Conservation (phyloP, 768 basidiomycete species). For the Calvatia gigantea region DNA sequence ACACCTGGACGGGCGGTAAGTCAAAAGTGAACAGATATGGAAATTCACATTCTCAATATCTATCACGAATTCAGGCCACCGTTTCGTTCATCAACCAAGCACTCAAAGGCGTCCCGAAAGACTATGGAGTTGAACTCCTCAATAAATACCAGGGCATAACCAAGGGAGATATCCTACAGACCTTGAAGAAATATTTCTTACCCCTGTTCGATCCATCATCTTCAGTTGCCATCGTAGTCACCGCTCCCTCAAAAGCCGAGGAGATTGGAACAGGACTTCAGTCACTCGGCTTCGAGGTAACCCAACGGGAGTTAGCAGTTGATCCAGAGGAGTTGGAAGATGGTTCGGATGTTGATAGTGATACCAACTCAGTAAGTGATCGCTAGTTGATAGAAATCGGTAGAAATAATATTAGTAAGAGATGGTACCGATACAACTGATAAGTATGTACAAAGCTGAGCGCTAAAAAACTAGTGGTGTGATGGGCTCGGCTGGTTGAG, state of each 20-base stretch:
- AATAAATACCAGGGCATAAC: slow-evolving; percentile 78
- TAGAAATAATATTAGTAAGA: not conserved
- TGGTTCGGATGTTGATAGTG: slow-evolving; percentile 30
- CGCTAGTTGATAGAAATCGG: not conserved
- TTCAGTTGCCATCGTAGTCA: slow-evolving; percentile 79
- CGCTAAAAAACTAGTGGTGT: too few relatives aligned
- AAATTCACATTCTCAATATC: slow-evolving; percentile 4
- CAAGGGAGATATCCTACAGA: slow-evolving; percentile 68
- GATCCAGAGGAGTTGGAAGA: slow-evolving; percentile 49
- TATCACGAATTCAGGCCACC: slow-evolving; percentile 58
- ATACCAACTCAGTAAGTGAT: slow-evolving; percentile 15
- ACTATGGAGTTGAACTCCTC: slow-evolving; percentile 72
- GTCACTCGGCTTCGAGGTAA: slow-evolving; percentile 73
- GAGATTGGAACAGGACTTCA: slow-evolving; percentile 64
- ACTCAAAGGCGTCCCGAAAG: slow-evolving; percentile 77
- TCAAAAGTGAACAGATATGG: slow-evolving; percentile 2
- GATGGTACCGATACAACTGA: not conserved
- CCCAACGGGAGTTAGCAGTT: slow-evolving; percentile 63
- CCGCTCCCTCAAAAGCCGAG: slow-evolving; percentile 75
- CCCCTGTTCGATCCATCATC: slow-evolving; percentile 78
- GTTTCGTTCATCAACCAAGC: slow-evolving; percentile 89
- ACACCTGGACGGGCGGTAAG: slow-evolving; percentile 86
- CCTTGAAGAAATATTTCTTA: slow-evolving; percentile 71
- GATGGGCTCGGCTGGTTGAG: not conserved
- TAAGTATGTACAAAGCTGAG: slow-evolving; percentile 2